Evolutionary conservation across 257 asterid species (phyloP).

Genomic region (Scutellaria minor): DNA sequence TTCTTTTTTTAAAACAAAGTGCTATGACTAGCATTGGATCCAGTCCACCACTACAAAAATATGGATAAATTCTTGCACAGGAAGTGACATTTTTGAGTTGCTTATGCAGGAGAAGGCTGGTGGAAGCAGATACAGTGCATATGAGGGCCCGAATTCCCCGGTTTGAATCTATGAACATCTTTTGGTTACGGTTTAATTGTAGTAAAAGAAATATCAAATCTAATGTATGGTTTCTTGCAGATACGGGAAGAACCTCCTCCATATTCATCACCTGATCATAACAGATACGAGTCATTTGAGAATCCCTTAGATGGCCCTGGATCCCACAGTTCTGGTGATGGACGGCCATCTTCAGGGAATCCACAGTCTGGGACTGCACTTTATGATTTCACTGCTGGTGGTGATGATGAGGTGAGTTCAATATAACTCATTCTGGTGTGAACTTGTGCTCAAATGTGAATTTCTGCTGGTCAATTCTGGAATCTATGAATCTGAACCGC

Average conservation of each 20-base stretch:
- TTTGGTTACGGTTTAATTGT: slow-evolving; percentile 23
- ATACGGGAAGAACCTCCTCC: slow-evolving; percentile 99
- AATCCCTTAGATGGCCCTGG: slow-evolving; percentile 89
- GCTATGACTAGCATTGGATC: slow-evolving; percentile 4
- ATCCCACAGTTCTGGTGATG: slow-evolving; percentile 75
- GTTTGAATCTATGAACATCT: slow-evolving; percentile 47
- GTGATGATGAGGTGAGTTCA: slow-evolving; percentile 90
- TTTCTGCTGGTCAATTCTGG: slow-evolving; percentile 5
- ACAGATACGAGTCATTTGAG: slow-evolving; percentile 83
- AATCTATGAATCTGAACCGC: slow-evolving; percentile 10
- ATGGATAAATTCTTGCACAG: slow-evolving; percentile 14
- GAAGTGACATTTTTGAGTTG: slow-evolving; percentile 40
- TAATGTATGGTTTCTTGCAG: slow-evolving; percentile 52
- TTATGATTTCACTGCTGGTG: slow-evolving; percentile 99
- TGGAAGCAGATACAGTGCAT: slow-evolving; percentile 67
- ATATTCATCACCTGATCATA: slow-evolving; percentile 85
- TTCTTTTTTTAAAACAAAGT: not conserved
- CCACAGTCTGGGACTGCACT: slow-evolving; percentile 81
- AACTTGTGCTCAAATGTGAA: slow-evolving; percentile 16
- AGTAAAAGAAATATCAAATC: slow-evolving; percentile 22
- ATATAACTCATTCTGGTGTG: slow-evolving; percentile 3
- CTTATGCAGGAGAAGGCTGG: slow-evolving; percentile 71
- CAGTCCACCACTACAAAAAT: slow-evolving; percentile 8
- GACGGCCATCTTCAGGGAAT: slow-evolving; percentile 74
- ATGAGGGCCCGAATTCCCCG: slow-evolving; percentile 77